phyloP scores from a whole-genome alignment of 2,329 filamentous ascomycete genomes.

The Sporothrix variecibatus region DNA sequence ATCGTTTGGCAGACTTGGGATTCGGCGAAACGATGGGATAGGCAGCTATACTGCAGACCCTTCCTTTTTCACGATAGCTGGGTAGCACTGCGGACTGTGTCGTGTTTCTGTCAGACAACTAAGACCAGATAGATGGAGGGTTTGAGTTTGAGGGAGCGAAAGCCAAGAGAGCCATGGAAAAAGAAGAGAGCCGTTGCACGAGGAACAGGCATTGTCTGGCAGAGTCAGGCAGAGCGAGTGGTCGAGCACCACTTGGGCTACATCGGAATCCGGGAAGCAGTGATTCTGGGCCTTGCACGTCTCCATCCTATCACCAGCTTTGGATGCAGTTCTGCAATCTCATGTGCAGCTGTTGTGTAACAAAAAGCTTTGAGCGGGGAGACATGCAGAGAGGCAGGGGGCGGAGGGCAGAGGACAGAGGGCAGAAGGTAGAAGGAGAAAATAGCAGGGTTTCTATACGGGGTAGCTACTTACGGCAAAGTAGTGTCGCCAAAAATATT shows the following conservation, averaged over 20 bases:
- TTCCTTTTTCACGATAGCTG: neutral
- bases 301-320: neutral
- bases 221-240: neutral
- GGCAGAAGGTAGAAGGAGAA: neutral
- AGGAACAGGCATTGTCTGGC: neutral
- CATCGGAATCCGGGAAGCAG: neutral
- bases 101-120: conserved; percentile 12
- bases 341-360: conserved; percentile 3
- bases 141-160: neutral
- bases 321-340: neutral
- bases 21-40: neutral
- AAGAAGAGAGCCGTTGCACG: neutral
- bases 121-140: neutral
- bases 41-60: neutral
- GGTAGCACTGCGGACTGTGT: neutral
- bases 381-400: neutral
- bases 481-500: neutral
- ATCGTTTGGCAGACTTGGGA: neutral
- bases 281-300: neutral
- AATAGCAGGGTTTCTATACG: neutral
- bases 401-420: neutral
- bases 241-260: neutral
- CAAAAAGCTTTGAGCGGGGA: neutral
- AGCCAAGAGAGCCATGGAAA: neutral
- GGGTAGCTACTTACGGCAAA: neutral